phyloP scores from a whole-genome alignment of 257 asterid genomes.

The Cinchona pubescens region DNA sequence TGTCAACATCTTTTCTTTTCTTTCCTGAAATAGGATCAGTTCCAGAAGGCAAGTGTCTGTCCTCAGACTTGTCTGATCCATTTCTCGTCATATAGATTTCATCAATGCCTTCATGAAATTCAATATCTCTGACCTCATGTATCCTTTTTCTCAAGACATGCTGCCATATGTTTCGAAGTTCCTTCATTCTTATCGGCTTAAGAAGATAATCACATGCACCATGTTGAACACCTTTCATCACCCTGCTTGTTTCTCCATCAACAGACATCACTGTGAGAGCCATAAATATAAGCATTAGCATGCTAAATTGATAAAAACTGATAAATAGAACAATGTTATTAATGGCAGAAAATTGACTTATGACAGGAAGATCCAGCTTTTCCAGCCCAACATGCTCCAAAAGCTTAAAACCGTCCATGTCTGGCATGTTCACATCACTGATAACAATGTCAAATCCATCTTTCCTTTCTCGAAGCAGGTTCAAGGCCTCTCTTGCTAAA shows the following conservation, averaged over 20 bases:
- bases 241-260: constrained; percentile 72
- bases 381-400: constrained; percentile 93
- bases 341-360: constrained; percentile 49
- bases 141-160: constrained; percentile 69
- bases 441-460: constrained; percentile 84
- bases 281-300: constrained; percentile 5
- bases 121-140: constrained; percentile 47
- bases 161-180: constrained; percentile 83
- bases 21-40: constrained; percentile 48
- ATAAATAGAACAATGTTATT: not conserved
- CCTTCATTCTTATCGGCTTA: constrained; percentile 73
- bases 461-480: constrained; percentile 74
- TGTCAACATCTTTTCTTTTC: constrained; percentile 58
- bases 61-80: constrained; percentile 45
- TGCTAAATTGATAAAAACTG: not conserved
- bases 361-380: constrained; percentile 96
- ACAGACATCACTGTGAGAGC: constrained; percentile 66
- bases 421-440: constrained; percentile 98
- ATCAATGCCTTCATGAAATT: constrained; percentile 37
- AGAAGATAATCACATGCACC: constrained; percentile 88
- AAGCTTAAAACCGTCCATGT: constrained; percentile 97
- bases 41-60: constrained; percentile 41
- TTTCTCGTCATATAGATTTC: constrained; percentile 36
- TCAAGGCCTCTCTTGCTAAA: constrained; percentile 74
- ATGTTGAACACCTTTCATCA: constrained; percentile 76